phyloP scores from a whole-genome alignment of 2,329 filamentous ascomycete genomes.

The Ophiosphaerella narmari region DNA sequence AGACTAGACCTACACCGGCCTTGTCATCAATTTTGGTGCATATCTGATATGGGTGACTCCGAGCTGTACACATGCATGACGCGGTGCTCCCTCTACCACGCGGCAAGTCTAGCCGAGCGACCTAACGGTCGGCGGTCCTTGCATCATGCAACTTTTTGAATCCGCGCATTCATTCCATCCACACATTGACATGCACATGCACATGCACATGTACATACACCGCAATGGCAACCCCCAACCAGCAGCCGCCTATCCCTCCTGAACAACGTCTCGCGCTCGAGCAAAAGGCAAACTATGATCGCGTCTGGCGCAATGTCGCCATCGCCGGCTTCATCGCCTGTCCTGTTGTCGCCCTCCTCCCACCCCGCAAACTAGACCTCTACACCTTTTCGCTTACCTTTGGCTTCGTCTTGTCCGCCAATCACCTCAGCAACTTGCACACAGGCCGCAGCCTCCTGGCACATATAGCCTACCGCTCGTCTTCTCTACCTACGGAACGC shows the following conservation, averaged over 20 bases:
- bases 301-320: constrained; percentile 51
- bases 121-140: constrained; percentile 18
- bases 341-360: constrained; percentile 60
- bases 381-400: constrained; percentile 61
- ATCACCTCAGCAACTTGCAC: constrained; percentile 53
- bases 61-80: too few relatives aligned
- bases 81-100: too few relatives aligned
- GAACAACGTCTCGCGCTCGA: constrained; percentile 42
- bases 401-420: constrained; percentile 55
- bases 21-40: too few relatives aligned
- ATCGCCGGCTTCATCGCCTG: constrained; percentile 57
- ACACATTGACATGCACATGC: background rate
- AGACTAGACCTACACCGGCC: too few relatives aligned
- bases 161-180: background rate
- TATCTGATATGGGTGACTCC: too few relatives aligned
- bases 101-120: constrained; percentile 33
- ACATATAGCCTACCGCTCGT: constrained; percentile 26
- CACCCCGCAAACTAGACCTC: constrained; percentile 65
- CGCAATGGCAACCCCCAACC: constrained; percentile 30
- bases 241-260: constrained; percentile 32
- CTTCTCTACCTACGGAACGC: constrained; percentile 43
- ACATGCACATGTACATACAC: constrained; percentile 2
- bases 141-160: constrained; percentile 38
- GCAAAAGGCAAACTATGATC: constrained; percentile 35
- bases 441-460: constrained; percentile 46